A percentile compares a stretch with the other conserved stretches of the same genome.
Evolutionary conservation across 2,329 filamentous ascomycete genomes (phyloP).

Genomic region (Alternaria sp.): DNA sequence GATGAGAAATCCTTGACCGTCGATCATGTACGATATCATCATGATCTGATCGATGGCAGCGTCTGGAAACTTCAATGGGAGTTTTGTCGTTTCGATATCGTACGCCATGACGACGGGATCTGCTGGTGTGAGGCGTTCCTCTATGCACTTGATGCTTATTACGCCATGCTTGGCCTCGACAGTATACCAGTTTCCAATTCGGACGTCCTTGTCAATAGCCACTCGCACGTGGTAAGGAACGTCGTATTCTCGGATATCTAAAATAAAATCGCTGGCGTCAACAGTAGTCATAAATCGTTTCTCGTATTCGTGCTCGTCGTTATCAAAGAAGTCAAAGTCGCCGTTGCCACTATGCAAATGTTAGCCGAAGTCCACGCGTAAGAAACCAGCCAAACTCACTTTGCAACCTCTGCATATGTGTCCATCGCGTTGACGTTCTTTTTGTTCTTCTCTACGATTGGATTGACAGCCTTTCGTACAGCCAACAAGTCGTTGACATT

Average conservation of each 20-base stretch:
- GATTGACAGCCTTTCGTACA: slow-evolving; percentile 84
- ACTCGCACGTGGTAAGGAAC: slow-evolving; percentile 99
- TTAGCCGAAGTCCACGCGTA: slow-evolving; percentile 21
- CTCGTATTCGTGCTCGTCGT: slow-evolving; percentile 80
- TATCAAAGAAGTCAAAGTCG: slow-evolving; percentile 93
- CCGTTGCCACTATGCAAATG: slow-evolving; percentile 68
- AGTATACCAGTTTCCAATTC: slow-evolving; percentile 96
- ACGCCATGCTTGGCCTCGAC: slow-evolving; percentile 93
- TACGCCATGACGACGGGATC: slow-evolving; percentile 99
- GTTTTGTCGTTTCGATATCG: slow-evolving; percentile 97
- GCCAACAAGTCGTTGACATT: slow-evolving; percentile 88
- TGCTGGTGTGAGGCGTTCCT: slow-evolving; percentile 86
- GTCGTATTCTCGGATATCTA: slow-evolving; percentile 99
- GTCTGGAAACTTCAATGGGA: slow-evolving; percentile 96
- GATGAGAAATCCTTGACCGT: slow-evolving; percentile 96
- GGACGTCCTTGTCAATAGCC: slow-evolving; percentile 96
- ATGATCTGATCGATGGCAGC: slow-evolving; percentile 95
- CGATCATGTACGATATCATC: slow-evolving; percentile 99
- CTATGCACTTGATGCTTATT: slow-evolving; percentile 82
- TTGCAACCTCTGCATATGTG: slow-evolving; percentile 94
- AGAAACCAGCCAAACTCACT: slow-evolving; percentile 62
- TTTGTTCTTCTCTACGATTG: slow-evolving; percentile 94
- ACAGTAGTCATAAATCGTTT: slow-evolving; percentile 78
- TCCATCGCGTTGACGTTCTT: slow-evolving; percentile 97
- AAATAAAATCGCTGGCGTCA: slow-evolving; percentile 95